These are phyloP conservation scores for Solanum hybrid DNA, from an alignment of 305 asterid genomes.

Conservation along the genomic window DNA sequence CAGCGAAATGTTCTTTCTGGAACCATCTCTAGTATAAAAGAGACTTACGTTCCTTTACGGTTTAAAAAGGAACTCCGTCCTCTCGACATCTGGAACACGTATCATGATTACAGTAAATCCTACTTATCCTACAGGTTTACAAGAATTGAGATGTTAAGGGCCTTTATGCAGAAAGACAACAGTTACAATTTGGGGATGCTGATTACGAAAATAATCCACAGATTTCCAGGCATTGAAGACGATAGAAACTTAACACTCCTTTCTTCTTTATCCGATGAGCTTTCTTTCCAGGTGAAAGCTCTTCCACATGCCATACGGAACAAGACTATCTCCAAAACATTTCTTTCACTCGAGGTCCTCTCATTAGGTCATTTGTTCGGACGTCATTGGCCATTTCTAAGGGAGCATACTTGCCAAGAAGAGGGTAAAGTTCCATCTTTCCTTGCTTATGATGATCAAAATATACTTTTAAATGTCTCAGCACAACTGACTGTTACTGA, in stretches of 20 bases:
- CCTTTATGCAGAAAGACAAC: background rate
- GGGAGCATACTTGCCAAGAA: background rate
- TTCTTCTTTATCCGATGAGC: conserved; percentile 3
- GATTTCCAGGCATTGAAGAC: conserved; percentile 8
- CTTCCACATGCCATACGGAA: background rate
- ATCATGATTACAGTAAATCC: background rate
- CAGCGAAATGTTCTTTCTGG: conserved; percentile 10
- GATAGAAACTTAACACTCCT: conserved; percentile 1
- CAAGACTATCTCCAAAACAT: background rate
- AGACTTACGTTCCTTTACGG: background rate
- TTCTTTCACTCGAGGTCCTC: conserved; percentile 5
- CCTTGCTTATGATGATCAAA: background rate
- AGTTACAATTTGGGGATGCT: background rate
- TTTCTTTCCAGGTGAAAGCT: conserved; percentile 10
- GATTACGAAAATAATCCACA: background rate
- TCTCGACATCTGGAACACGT: background rate
- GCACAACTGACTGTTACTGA: conserved; percentile 6
- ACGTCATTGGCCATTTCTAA: conserved; percentile 1
- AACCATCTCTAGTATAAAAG: conserved; percentile 4
- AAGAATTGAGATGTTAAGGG: background rate
- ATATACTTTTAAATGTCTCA: conserved; percentile 4
- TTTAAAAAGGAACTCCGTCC: conserved; percentile 10
- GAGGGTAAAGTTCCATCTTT: background rate
- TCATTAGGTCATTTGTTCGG: conserved; percentile 9
- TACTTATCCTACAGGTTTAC: conserved; percentile 11